Conservation (phyloP, 1,284 basidiomycete species). For the Cutaneotrichosporon sp. region DNA sequence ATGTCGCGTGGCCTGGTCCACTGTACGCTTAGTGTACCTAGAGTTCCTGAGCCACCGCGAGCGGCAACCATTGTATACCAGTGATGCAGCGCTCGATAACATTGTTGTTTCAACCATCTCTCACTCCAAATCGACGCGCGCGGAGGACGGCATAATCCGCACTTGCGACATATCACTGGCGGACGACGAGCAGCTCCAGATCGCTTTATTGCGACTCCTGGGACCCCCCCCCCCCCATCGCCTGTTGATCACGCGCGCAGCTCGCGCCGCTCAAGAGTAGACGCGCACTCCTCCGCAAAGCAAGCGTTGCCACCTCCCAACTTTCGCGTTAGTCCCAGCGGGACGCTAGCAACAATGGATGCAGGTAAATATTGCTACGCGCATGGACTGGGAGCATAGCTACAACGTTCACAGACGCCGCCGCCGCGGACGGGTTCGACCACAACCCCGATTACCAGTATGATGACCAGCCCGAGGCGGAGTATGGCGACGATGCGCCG, state of each 20-base stretch:
- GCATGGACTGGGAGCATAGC: slow-evolving; percentile 10
- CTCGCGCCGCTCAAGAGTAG: too few species aligned
- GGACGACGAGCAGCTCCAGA: not conserved
- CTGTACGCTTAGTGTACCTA: not conserved
- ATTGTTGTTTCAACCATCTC: not conserved
- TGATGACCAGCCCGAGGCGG: slow-evolving; percentile 19
- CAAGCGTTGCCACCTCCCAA: not conserved
- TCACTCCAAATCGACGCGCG: not conserved
- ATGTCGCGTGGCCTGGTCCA: not conserved
- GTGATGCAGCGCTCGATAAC: too few species aligned
- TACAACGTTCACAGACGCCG: slow-evolving; percentile 25
- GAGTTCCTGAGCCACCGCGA: too few species aligned
- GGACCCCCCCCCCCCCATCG: not conserved
- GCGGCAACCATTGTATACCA: too few species aligned
- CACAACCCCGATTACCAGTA: slow-evolving; percentile 35
- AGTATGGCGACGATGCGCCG: slow-evolving; percentile 59
- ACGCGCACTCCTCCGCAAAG: too few species aligned
- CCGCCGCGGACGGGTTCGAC: slow-evolving; percentile 29
- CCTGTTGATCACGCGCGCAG: not conserved
- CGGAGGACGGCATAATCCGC: not conserved
- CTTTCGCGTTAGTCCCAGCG: not conserved
- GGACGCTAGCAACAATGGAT: slow-evolving; percentile 29
- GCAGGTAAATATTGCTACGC: slow-evolving; percentile 40
- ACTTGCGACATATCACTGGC: too few species aligned
- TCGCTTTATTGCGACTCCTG: slow-evolving; percentile 7